Percentiles rank a stretch among this genome's conserved stretches.
phyloP scores from a whole-genome alignment of 306 rosid species.

The Hippophae rhamnoides region DNA sequence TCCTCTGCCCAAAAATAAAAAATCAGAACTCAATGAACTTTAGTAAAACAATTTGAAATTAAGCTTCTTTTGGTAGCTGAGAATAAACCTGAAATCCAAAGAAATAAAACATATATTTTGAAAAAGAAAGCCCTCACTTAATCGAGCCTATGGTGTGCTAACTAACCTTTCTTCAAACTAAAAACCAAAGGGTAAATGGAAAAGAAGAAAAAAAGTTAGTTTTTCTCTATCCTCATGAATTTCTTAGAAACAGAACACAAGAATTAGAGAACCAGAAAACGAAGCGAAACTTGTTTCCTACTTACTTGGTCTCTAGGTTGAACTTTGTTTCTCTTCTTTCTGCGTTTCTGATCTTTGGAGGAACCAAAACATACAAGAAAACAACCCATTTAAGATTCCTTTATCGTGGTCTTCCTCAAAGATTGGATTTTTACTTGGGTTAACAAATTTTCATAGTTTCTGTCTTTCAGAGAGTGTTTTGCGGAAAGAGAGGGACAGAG shows the following conservation, averaged over 20 bases:
- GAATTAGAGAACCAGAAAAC: background rate
- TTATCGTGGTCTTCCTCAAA: slow-evolving; percentile 14
- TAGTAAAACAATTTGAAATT: background rate
- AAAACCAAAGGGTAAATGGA: background rate
- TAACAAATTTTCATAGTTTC: slow-evolving; percentile 20
- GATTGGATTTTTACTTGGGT: slow-evolving; percentile 15
- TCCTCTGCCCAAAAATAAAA: slow-evolving; percentile 27
- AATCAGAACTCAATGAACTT: background rate
- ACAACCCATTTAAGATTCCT: slow-evolving; percentile 52
- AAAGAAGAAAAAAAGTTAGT: background rate
- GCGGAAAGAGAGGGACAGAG: slow-evolving; percentile 2
- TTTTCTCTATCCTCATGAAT: too few relatives aligned
- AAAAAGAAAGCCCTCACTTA: background rate
- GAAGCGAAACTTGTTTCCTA: background rate
- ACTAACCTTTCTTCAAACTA: background rate
- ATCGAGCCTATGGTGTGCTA: background rate
- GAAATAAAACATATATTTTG: background rate
- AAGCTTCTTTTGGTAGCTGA: slow-evolving; percentile 22
- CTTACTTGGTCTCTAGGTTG: slow-evolving; percentile 34
- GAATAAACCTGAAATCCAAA: background rate
- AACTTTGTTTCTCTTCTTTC: slow-evolving; percentile 31
- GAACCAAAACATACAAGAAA: slow-evolving; percentile 75
- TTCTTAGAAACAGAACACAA: background rate
- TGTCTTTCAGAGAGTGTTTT: background rate
- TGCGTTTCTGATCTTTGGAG: slow-evolving; percentile 41